Base-by-base conservation (phyloP, 2,329 filamentous ascomycete species). In the Neonectria faginata region DNA sequence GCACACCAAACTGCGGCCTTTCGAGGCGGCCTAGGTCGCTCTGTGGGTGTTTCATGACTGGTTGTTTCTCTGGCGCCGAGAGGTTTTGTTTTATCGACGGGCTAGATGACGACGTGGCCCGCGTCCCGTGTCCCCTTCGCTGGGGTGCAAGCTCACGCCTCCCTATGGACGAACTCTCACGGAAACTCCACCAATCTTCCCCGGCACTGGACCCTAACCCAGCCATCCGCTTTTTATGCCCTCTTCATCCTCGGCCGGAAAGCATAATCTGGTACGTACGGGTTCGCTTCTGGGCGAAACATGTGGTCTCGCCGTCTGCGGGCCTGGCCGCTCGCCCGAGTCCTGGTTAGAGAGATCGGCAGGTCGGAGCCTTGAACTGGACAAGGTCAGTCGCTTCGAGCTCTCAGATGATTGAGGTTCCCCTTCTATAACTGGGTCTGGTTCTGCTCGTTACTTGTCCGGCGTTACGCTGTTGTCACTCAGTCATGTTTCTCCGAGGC, bases 181-280 rank as follows among this genome's bases (percentile, higher is more conserved):
- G 39, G 12, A 60, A 60, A 18, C 57, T 60, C 57, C 57, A 60
- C 57, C 57, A 54, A 31, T 51, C 57, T 60, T 60, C 25, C 11
- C 51, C 50, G 22, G 27, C 31, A 55, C 54, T 54, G 57, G 50
- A 20, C 29, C 22, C 22, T 16, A 39, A 31, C 57, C 57, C 51
- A 60, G 57, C 57, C 57, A 27, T 60, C 51, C 16, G 31, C 22
- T 9, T 60, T 60, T 39, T 39, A 36, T 36, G 5, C 14, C 33
- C 36, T 16, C 7, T 48, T 25, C 10, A 20, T 41, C 39, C 50
- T 60, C 42, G 57, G 57, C 57, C 51, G 41, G 41, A 33, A 60
- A 55, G 41, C 31, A 51, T 11, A 42, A 41, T 52, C 18, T 42
- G 51, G 50, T 14, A n/a, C 29, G 48, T 45, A 41, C 22, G 50